Conservation (phyloP, 768 basidiomycete species). For the Pholiota molesta region DNA sequence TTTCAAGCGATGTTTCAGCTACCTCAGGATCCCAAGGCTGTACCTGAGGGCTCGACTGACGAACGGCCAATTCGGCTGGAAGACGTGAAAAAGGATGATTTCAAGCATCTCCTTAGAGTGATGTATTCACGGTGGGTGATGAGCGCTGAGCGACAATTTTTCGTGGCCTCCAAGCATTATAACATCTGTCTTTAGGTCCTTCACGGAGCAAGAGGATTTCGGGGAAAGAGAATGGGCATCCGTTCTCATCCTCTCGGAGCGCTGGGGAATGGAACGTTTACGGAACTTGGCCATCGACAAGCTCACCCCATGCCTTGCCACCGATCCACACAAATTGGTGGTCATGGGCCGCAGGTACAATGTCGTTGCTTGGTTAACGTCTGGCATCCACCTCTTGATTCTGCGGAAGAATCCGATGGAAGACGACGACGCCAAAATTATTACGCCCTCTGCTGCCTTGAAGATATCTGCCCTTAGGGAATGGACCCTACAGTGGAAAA, state of each 20-base stretch:
- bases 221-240: conserved; percentile 31
- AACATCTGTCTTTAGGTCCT: not conserved
- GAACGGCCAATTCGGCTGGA: conserved; percentile 9
- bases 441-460: conserved; percentile 26
- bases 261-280: conserved; percentile 35
- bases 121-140: conserved; percentile 15
- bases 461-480: conserved; percentile 26
- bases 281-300: conserved; percentile 29
- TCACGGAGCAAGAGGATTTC: not conserved
- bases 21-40: not conserved
- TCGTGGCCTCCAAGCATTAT: not conserved
- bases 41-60: conserved; percentile 9
- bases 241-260: conserved; percentile 34
- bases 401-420: conserved; percentile 25
- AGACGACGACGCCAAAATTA: conserved; percentile 20
- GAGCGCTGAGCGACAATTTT: not conserved
- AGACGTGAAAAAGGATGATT: conserved; percentile 18
- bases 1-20: not conserved
- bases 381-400: conserved; percentile 24
- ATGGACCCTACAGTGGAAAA: conserved; percentile 9
- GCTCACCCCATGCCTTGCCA: conserved; percentile 20
- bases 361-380: conserved; percentile 32
- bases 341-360: conserved; percentile 26
- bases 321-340: conserved; percentile 27
- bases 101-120: conserved; percentile 12